Evolutionary conservation across 2,329 filamentous ascomycete genomes (phyloP), one percentile per base, ranked within the genome.

Genomic region (Alternaria incomplexa): DNA sequence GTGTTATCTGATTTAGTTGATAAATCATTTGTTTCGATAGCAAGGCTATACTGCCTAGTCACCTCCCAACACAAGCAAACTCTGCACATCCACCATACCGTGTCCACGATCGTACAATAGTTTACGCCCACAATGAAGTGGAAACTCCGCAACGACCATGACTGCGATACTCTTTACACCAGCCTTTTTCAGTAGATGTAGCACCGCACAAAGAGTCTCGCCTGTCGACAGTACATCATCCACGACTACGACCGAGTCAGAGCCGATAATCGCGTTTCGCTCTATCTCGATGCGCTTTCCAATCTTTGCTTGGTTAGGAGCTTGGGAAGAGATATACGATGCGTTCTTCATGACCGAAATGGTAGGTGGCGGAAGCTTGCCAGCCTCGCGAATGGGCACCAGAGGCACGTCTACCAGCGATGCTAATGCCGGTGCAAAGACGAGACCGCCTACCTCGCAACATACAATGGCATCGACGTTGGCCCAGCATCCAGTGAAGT

Each of bases 161-260:
- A 87, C 73, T 5, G 66, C 79, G 22, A 88, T 62, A 65, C 83
- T n/a, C 43, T 83, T 78, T 0, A 61, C 64, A 0, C 83, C 83
- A 62, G 78, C 81, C 67, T 84, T 52, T 1, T 44, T 12, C 25
- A 89, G 71, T 2, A 90, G 76, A 66, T 81, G 66, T 32, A 90
- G 67, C 36, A 87, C 80, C 7, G 85, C 85, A 72, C 79, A 84
- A 40, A 89, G 82, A 3, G 87, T 89, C 66, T 81, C 67, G 1
- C 86, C 87, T 0, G 84, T 86, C 6, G 87, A 81, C 59, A 90
- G 82, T 26, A 88, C 86, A 74, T 90, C 87, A 62, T 90, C 87
- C 6, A 90, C 81, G 0, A 89, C 81, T n/a, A 89, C 79, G 11
- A 89, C 83, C 5, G 78, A 79, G 5, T 73, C 77, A 1, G 77